Base-by-base conservation (phyloP, 2,329 filamentous ascomycete genomes). In the Aspergillus novoparasiticus region DNA sequence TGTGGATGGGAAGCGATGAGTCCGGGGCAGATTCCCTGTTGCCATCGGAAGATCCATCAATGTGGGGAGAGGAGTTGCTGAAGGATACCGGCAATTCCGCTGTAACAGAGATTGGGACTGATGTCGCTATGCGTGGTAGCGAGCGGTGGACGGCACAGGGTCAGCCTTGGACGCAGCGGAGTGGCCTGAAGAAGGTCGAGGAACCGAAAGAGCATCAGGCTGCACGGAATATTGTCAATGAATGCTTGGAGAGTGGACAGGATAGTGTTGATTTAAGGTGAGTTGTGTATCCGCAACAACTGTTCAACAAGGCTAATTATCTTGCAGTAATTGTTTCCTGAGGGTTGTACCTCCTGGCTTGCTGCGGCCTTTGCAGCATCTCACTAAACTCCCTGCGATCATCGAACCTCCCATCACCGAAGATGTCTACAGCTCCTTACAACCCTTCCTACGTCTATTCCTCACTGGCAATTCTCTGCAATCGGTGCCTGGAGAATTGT, bases 1-100 rank as follows among this genome's bases (percentile, higher is more conserved):
- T 83, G 12, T 83, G 80, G 76, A 80, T 82, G 79, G 79, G 76
- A 2, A 82, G 80, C 67, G 80, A 82, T 68, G 78, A 80, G 62
- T 78, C 78, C 10, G 71, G 69, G 3, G 72, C 71, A 2, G 73
- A 75, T 8, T 72, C 73, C 45, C 70, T 76, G 51, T 70, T 78
- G 51, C 65, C 71, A 1, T 77, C 75, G 4, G 75, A 76, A 57
- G 78, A 79, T 73, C 68, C 72, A 19, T 70, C 73, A 19, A 61
- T 59, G 14, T 79, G 76, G 69, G 73, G 77, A 26, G 79, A 80
- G 59, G 78, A 81, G 51, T 69, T 79, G 53, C 61, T 76, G 55
- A 67, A 75, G 66, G 70, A 69, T 53, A 69, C 66, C 45, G 60
- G 63, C n/a, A 64, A 68, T 59, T 58, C 71, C 23, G 62, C 64